Evolutionary conservation across 805 yeast species (phyloP), one percentile per base, ranked within the genome.

Genomic region (Kuraishia molischiana): DNA sequence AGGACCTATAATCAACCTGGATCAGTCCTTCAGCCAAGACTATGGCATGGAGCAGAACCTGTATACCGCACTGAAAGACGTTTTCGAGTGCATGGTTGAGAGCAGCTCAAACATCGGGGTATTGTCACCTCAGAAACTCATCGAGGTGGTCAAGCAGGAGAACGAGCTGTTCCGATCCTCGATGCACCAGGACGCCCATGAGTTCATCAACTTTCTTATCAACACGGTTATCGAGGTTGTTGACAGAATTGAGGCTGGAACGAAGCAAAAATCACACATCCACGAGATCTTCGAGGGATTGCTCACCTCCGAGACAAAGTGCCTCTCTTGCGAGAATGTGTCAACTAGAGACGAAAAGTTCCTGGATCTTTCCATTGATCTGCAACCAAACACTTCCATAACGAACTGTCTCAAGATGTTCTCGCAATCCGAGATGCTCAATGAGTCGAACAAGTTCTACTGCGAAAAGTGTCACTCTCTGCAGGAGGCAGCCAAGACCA

Each of bases 171-270:
- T 92, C 57, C 67, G 95, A 44, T 80, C 86, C 40, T 78, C 84
- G 32, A 89, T 87, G 95, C 98, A 92, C 56, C 98, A 92, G 54
- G 98, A 92, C 64, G 97, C 97, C 4, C 98, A 92, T 59, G 98
- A 92, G 60, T 92, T 92, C 58, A 69, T 89, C 53, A 90, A 89
- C 55, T 89, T 84, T 52, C 56, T 89, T 47, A 64, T 92, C 38
- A 92, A 92, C 57, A 73, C 64, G 46, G 66, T 67, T 15, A 62
- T 72, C 11, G 87, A 84, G 44, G 68, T 82, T 14, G 59, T 69
- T 20, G 71, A 66, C 33, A 34, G 38, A n/a, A 37, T 30, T 3
- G 31, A 28, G 13, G 13, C 31, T 11, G 8, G 31, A 8, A 11
- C 31, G 31, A 28, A 14, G 6, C 17, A 28, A 28, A 9, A 14